Conservation (phyloP, 495 filamentous ascomycete genomes). For the Penicillium canescens region DNA sequence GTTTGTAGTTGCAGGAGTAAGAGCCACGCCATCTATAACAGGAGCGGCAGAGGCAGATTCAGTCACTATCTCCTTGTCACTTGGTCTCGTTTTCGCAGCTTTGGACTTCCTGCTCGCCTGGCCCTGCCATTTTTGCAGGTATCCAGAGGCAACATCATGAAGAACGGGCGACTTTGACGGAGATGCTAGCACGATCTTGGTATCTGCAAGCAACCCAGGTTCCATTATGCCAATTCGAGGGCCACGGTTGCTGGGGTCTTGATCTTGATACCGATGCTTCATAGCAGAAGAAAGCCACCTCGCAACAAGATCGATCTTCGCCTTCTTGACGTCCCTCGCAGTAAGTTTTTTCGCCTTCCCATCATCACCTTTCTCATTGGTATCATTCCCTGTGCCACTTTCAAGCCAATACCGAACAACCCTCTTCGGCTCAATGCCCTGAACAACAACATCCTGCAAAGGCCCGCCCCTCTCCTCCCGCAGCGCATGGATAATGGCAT, state of each 20-base stretch:
- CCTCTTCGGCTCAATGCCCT: constrained; percentile 41
- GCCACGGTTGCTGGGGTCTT: not conserved
- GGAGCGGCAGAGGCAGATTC: not conserved
- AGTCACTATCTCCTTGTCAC: too few relatives aligned
- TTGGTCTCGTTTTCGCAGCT: constrained; percentile 13
- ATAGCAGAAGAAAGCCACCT: constrained; percentile 45
- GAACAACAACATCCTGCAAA: constrained; percentile 22
- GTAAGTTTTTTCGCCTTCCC: constrained; percentile 24
- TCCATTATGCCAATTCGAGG: too few relatives aligned
- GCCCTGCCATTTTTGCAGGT: constrained; percentile 46
- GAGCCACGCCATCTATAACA: constrained; percentile 3
- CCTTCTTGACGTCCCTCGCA: constrained; percentile 50
- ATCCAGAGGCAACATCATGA: constrained; percentile 40
- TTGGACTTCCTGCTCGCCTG: constrained; percentile 19
- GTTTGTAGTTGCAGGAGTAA: not conserved
- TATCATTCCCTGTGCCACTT: constrained; percentile 3
- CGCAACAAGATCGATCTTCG: constrained; percentile 66
- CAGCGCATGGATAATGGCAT: constrained; percentile 69
- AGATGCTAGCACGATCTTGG: constrained; percentile 25
- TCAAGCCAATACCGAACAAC: constrained; percentile 43
- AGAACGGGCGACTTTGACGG: constrained; percentile 36
- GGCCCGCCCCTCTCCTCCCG: constrained; percentile 33
- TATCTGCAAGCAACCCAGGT: not conserved
- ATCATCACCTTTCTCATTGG: constrained; percentile 1
- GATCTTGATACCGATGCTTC: not conserved